Base-by-base conservation (phyloP, 2,329 filamentous ascomycete species). In the Cercospora berteroae region DNA sequence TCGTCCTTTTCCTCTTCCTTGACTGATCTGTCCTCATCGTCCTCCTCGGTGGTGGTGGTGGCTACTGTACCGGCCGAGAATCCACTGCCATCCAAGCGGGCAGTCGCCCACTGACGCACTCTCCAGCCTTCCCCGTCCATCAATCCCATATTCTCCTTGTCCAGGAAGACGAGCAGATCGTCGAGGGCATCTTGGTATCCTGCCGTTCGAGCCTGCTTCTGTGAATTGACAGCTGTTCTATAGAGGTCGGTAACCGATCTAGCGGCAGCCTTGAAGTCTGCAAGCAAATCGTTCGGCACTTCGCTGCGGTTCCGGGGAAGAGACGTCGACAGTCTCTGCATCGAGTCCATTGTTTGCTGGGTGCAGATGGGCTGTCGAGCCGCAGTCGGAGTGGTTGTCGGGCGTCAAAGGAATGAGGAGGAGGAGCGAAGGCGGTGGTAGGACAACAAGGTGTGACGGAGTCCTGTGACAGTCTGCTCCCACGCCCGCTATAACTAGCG, bases 141-240 rank as follows among this genome's bases (percentile, higher is more conserved):
- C 12, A 95, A 77, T 0, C 92, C 93, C 64, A 96, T 84, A 70
- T 92, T 88, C 76, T 93, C 89, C 76, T 88, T 90, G 77, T 98
- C 94, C 63, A 98, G 82, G 73, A 96, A 96, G 16, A 85, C 81
- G n/a, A 97, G 82, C 5, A 99, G 83, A 72, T 98, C 94, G 71
- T 97, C 93, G 42, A 99, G 83, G 42, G 94, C 96, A 77, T 98
- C 94, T 78, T 97, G 94, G 74, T 97, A 98, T 27, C 95, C 95
- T 44, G 94, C 90, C 60, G 87, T 82, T 60, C 92, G 88, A 57
- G 93, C 89, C 74, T 89, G 89, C 60, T 89, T 85, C 77, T 95
- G 89, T 59, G 92, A 91, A 33, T 88, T 85, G 12, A 92, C 90
- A 3, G 94, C 94, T 44, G 90, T 94, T 81, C 97, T 97, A 83